phyloP scores from a whole-genome alignment of 176 grass and related monocot species.

The Phoenix dactylifera region DNA sequence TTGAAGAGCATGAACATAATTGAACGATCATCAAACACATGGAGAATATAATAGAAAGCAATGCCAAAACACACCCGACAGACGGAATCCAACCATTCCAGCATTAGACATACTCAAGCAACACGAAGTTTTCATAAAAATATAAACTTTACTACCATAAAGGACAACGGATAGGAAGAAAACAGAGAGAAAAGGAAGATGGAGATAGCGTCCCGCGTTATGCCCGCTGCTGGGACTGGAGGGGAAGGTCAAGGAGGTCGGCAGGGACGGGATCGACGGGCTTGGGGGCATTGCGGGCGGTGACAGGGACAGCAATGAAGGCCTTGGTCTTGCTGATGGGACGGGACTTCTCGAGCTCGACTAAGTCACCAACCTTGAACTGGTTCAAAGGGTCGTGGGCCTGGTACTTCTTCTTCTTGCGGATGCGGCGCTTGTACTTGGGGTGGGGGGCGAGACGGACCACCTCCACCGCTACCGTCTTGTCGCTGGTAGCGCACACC shows the following conservation, averaged over 20 bases:
- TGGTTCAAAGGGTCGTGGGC: constrained; percentile 86
- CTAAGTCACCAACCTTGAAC: constrained; percentile 86
- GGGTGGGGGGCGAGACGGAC: constrained; percentile 51
- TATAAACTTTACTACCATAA: too few relatives aligned
- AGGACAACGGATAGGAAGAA: too few relatives aligned
- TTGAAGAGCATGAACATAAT: too few relatives aligned
- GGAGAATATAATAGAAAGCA: too few relatives aligned
- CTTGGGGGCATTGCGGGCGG: constrained; percentile 36
- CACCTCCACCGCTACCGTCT: constrained; percentile 85
- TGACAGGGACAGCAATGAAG: constrained; percentile 56
- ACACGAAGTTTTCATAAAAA: too few relatives aligned
- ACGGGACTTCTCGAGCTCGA: constrained; percentile 68
- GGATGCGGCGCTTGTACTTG: constrained; percentile 67
- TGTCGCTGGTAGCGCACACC: constrained; percentile 67
- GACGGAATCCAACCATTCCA: too few relatives aligned
- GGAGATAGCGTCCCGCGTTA: neutral
- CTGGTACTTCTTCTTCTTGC: constrained; percentile 86
- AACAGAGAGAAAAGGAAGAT: too few relatives aligned
- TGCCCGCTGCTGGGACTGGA: constrained; percentile 24
- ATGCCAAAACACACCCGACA: too few relatives aligned
- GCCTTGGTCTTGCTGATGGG: constrained; percentile 98
- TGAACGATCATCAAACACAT: too few relatives aligned
- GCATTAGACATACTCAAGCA: too few relatives aligned
- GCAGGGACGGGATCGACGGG: neutral
- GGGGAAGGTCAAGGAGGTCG: constrained; percentile 41